A percentile compares a stretch with the other conserved stretches of the same genome.
Conservation (phyloP, 2,329 filamentous ascomycete genomes). For the Zasmidium citrigriseum region DNA sequence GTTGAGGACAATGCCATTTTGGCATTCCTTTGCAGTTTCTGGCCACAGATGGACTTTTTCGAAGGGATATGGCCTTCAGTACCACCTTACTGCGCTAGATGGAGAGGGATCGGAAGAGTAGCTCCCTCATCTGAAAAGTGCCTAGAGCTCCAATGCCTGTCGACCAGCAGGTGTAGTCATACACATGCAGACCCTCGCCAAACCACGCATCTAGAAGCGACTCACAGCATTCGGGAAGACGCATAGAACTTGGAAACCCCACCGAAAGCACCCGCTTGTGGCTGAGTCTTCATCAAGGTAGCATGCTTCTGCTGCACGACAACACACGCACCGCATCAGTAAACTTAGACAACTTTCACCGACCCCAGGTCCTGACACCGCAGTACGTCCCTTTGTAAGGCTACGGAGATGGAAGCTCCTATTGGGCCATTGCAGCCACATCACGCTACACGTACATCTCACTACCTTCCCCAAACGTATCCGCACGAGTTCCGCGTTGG, state of each 20-base stretch:
- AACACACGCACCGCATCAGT: not conserved
- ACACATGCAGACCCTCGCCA: constrained; percentile 1
- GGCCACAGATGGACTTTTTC: too few species aligned
- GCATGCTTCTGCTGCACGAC: not conserved
- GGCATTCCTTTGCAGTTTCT: not conserved
- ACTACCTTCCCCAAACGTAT: constrained; percentile 3
- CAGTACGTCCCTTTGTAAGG: not conserved
- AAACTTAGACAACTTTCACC: not conserved
- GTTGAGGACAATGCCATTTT: not conserved
- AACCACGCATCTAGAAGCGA: not conserved
- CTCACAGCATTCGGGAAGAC: not conserved
- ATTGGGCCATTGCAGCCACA: not conserved
- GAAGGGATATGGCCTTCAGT: too few species aligned
- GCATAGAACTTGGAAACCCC: not conserved
- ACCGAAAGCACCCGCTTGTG: not conserved
- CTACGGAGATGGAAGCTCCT: not conserved
- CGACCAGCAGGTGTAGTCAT: not conserved
- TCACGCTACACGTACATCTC: not conserved
- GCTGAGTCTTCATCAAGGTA: not conserved
- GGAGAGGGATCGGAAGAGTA: not conserved
- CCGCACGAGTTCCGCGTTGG: not conserved
- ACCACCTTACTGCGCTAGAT: too few species aligned
- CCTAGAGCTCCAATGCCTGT: not conserved
- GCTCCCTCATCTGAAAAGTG: not conserved
- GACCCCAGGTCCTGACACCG: constrained; percentile 1